A percentile compares a stretch with the other conserved stretches of the same genome.
phyloP scores from a whole-genome alignment of 2,329 filamentous ascomycete genomes.

The Emmonsia crescens region DNA sequence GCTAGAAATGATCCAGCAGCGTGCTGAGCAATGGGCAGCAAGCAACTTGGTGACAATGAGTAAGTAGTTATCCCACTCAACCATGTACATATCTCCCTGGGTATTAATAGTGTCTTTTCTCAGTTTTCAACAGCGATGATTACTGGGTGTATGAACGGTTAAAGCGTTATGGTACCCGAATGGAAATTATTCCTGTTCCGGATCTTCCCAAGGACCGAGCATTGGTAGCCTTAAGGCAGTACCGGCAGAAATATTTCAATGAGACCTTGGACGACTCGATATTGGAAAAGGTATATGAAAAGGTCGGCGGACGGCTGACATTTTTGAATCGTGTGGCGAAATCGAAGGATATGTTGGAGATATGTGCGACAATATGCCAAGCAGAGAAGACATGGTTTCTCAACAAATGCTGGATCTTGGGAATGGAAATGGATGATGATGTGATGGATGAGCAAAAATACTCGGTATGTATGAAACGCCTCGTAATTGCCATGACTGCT shows the following conservation, averaged over 20 bases:
- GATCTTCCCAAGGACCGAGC: slow-evolving; percentile 74
- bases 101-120: slow-evolving; percentile 22
- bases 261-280: slow-evolving; percentile 44
- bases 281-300: slow-evolving; percentile 71
- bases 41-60: slow-evolving; percentile 70
- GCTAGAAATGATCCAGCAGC: slow-evolving; percentile 87
- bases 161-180: slow-evolving; percentile 82
- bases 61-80: slow-evolving; percentile 14
- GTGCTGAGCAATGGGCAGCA: slow-evolving; percentile 93
- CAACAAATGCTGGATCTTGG: slow-evolving; percentile 68
- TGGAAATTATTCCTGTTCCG: slow-evolving; percentile 81
- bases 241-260: slow-evolving; percentile 66
- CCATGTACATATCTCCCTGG: neutral
- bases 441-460: slow-evolving; percentile 98
- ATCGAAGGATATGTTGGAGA: slow-evolving; percentile 64
- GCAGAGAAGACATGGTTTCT: slow-evolving; percentile 69
- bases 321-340: slow-evolving; percentile 89
- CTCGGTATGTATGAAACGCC: slow-evolving; percentile 57
- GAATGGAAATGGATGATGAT: slow-evolving; percentile 78
- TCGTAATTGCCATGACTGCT: neutral
- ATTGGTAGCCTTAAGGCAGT: slow-evolving; percentile 63
- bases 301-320: slow-evolving; percentile 76
- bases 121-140: slow-evolving; percentile 88
- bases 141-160: slow-evolving; percentile 97
- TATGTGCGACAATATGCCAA: slow-evolving; percentile 61